Evolutionary conservation across 495 filamentous ascomycete species (phyloP), one percentile per base, ranked within the genome.

Genomic region (Aspergillus sclerotiicarbonarius): DNA sequence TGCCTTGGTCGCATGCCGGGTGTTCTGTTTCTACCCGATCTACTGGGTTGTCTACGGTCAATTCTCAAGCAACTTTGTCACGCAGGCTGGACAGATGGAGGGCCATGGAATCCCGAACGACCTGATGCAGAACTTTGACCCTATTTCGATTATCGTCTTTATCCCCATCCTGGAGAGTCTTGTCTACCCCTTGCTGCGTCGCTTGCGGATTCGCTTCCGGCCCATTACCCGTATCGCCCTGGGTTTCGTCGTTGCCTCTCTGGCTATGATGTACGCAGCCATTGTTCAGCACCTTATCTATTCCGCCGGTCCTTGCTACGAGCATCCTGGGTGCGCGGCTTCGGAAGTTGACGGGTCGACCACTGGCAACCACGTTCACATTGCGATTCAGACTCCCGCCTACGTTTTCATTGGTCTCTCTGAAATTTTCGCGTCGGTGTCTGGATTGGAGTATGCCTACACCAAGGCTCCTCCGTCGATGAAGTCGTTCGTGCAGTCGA

Each of bases 391-490:
- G 66, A 84, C 84, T 12, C 82, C 82, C 5, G 79, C 85, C 4
- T 91, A 91, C 72, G 65, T 90, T 29, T 78, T 91, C 53, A 86
- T 90, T 57, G 89, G 82, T 66, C 61, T 90, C 32, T 87, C 85
- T 21, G 89, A 91, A 71, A 89, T 90, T 62, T 84, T 91, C 69
- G 86, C 87, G 16, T 86, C 80, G 48, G 86, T 90, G 68, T 88
- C 85, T 19, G 79, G 76, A 53, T 75, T 88, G 15, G 86, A 89
- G 67, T 91, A 92, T 65, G 91, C 90, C 31, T 92, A 87, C 72
- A 90, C 86, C 67, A 91, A 93, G 76, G 90, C 91, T 0, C 91
- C 91, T 7, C 83, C 82, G 62, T 89, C 85, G 64, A 91, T 93
- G 87, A 84, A 88, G 51, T 89, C 86, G n/a, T 84, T 92, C 62